Conservation (phyloP, 2,329 filamentous ascomycete species). For the Colletotrichum brevisporum region DNA sequence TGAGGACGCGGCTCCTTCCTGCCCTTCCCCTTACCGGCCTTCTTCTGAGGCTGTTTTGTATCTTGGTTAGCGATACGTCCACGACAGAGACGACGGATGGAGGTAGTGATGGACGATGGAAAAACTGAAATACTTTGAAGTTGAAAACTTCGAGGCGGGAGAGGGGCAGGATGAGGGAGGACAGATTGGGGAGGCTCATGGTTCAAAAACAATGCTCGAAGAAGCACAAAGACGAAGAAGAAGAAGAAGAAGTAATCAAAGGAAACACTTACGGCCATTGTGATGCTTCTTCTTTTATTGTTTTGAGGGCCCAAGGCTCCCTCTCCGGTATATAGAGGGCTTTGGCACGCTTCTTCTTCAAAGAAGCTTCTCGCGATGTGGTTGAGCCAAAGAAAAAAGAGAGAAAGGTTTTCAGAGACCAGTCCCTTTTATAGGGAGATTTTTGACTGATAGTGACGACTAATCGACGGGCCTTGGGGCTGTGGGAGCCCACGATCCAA, state of each 20-base stretch:
- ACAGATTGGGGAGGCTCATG: too few relatives aligned
- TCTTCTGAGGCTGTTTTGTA: neutral
- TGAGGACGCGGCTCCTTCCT: neutral
- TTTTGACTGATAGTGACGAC: neutral
- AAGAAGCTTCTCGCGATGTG: too few relatives aligned
- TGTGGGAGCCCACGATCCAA: too few relatives aligned
- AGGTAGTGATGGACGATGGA: neutral
- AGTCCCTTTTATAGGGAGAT: neutral
- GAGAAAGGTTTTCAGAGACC: neutral
- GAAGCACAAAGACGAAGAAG: neutral
- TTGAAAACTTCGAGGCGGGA: neutral
- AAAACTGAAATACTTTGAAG: too few relatives aligned
- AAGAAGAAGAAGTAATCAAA: neutral
- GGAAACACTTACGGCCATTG: conserved; percentile 2
- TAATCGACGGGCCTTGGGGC: neutral
- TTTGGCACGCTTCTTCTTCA: neutral
- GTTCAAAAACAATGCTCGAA: neutral
- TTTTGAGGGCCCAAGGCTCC: neutral
- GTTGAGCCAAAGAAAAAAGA: neutral
- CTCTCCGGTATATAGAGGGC: neutral
- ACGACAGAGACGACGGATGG: neutral
- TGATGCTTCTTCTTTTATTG: neutral
- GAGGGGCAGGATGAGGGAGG: neutral
- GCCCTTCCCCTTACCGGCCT: neutral
- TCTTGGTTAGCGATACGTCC: neutral